Conservation (phyloP, 352 stramenopile genomes). For the Globisporangium echinulatum region DNA sequence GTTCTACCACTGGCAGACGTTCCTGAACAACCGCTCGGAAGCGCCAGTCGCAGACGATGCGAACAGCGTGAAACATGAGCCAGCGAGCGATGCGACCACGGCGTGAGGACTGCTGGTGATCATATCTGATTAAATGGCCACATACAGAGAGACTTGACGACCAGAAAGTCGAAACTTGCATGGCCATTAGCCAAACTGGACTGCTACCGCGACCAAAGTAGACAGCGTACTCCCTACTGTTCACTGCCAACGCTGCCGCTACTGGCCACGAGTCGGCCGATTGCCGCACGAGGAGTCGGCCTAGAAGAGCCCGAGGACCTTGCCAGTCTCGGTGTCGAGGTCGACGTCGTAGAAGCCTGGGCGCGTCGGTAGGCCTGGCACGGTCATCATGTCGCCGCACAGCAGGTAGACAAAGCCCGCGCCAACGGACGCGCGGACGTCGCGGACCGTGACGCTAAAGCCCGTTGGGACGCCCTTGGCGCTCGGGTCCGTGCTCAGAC, state of each 20-base stretch:
- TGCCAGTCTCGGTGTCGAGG: conserved; percentile 90
- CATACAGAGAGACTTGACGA: no score
- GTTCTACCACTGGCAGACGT: conserved; percentile 89
- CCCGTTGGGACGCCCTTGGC: conserved; percentile 93
- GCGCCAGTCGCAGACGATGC: conserved; percentile 8
- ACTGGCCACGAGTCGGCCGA: neutral
- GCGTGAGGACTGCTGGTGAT: no score
- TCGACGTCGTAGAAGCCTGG: conserved; percentile 99
- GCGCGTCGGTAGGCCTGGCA: conserved; percentile 96
- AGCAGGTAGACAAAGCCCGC: conserved; percentile 95
- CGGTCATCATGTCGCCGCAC: conserved; percentile 98
- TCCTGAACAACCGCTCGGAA: conserved; percentile 74
- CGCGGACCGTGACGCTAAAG: conserved; percentile 92
- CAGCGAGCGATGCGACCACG: neutral
- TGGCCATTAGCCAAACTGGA: no score
- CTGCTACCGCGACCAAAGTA: no score
- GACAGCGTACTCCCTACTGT: neutral
- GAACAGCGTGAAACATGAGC: neutral
- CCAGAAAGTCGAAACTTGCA: no score
- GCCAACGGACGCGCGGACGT: conserved; percentile 93
- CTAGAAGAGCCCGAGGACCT: conserved; percentile 95
- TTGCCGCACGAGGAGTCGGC: neutral
- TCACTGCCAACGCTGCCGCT: neutral
- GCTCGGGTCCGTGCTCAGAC: conserved; percentile 91
- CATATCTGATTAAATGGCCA: no score